A percentile compares a stretch with the other conserved stretches of the same genome.
These are phyloP conservation scores for Rhizophlyctis rosea DNA, from an alignment of 192 early-diverging fungal genomes.

Conservation along the genomic window DNA sequence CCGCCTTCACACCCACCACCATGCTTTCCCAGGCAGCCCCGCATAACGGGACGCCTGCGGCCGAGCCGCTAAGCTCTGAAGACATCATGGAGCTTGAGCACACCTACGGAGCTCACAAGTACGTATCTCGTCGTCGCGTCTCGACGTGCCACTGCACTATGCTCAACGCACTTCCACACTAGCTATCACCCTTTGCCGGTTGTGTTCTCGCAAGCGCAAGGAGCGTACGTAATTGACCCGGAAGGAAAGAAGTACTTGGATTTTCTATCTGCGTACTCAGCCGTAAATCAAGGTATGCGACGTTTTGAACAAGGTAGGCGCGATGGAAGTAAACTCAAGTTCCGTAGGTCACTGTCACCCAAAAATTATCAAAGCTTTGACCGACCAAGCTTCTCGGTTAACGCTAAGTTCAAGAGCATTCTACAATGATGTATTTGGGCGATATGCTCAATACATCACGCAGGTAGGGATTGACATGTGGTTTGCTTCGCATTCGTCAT, in stretches of 20 bases:
- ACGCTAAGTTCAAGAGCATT: constrained; percentile 92
- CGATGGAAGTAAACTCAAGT: background rate
- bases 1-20: background rate
- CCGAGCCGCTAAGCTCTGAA: constrained; percentile 16
- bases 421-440: constrained; percentile 91
- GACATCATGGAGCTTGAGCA: constrained; percentile 65
- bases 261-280: constrained; percentile 82
- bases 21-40: background rate
- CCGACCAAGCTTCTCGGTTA: constrained; percentile 82
- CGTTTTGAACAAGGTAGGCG: background rate
- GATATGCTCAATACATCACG: constrained; percentile 86
- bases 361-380: constrained; percentile 85
- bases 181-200: constrained; percentile 96
- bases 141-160: background rate
- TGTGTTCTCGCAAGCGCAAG: constrained; percentile 83
- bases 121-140: constrained; percentile 30
- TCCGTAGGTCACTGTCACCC: constrained; percentile 86
- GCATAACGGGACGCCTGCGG: background rate
- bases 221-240: constrained; percentile 92
- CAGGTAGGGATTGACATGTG: constrained; percentile 44
- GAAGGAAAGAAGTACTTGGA: constrained; percentile 86
- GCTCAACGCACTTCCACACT: background rate
- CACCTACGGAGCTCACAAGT: constrained; percentile 93
- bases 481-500: too few relatives aligned
- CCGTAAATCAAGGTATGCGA: constrained; percentile 74